Evolutionary conservation across 202 grass and related monocot genomes (phyloP), one percentile per base, ranked within the genome.

Genomic region (Setaria italica): DNA sequence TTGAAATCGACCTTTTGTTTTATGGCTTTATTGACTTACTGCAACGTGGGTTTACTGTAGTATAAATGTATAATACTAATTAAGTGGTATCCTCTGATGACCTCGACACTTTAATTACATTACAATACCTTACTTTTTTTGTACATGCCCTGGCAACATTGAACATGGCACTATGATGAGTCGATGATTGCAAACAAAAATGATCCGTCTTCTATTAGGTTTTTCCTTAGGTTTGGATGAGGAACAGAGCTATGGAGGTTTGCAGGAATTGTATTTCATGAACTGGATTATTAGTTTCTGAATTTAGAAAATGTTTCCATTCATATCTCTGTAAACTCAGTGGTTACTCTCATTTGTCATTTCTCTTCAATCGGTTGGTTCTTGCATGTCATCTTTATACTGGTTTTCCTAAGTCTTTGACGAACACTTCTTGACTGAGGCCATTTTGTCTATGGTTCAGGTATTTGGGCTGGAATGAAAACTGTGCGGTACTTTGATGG

Each of bases 401-500:
- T 43, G 48, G 64, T 82, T 17, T 62, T 73, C 72, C 55, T 9
- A 64, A 57, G 9, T 65, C 7, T 6, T 57, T 58, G 70, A 80
- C 25, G 29, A 71, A 37, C 55, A 59, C 25, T 82, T 63, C 49
- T 83, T 85, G 33, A 69, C 59, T 49, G 45, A 35, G 15, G 11
- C 4, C 30, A 70, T 83, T 80, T 87, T 80, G 54, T 84, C 71
- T 85, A 73, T 87, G 77, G 79, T 87, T 88, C 84, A 99, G 97
- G 97, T 91, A 99, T 99, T 77, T 97, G 97, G 92, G 94, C 97
- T 64, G 97, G 97, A 65, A 99, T 99, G 97, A 91, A 85, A 85
- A 97, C 89, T 46, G 97, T 99, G 73, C 91, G 94, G 68, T 97
- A 97, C 85, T 99, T 99, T 19, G 97, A 99, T 85, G 97, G 93